These are phyloP conservation scores for Tetrahymena elliotti DNA, from an alignment of 73 alveolate genomes.

Conservation along the genomic window DNA sequence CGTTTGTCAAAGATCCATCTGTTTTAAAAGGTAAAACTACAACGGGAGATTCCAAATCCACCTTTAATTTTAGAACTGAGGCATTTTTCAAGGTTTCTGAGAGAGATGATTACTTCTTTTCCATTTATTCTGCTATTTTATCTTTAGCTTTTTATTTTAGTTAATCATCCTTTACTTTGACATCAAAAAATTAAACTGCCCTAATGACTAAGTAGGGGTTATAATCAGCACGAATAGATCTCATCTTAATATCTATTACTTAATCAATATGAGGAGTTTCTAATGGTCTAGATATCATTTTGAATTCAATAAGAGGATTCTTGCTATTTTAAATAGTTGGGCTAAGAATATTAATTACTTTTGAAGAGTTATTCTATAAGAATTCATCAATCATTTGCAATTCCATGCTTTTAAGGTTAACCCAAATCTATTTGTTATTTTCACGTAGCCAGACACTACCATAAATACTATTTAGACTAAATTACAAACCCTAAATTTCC, in stretches of 20 bases:
- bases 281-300: conserved; percentile 4
- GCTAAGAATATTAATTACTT: background rate
- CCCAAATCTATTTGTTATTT: background rate
- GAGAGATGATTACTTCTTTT: conserved; percentile 4
- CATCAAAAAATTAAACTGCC: conserved; percentile 8
- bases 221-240: conserved; percentile 2
- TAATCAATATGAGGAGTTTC: conserved; percentile 27
- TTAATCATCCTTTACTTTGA: conserved; percentile 24
- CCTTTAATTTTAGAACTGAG: conserved; percentile 16
- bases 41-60: conserved; percentile 1
- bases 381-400: background rate
- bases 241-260: conserved; percentile 8
- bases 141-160: conserved; percentile 30
- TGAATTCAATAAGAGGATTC: background rate
- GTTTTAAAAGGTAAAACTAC: conserved; percentile 12
- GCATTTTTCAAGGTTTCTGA: conserved; percentile 11
- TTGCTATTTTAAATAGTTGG: conserved; percentile 2
- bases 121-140: background rate
- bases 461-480: background rate
- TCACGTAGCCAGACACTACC: background rate
- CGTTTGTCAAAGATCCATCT: background rate
- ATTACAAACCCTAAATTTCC: background rate
- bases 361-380: background rate
- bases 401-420: background rate
- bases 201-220: conserved; percentile 24